A percentile compares a stretch with the other conserved stretches of the same genome.
Evolutionary conservation across 2,329 filamentous ascomycete genomes (phyloP).

Genomic region (Phialophora tarda): DNA sequence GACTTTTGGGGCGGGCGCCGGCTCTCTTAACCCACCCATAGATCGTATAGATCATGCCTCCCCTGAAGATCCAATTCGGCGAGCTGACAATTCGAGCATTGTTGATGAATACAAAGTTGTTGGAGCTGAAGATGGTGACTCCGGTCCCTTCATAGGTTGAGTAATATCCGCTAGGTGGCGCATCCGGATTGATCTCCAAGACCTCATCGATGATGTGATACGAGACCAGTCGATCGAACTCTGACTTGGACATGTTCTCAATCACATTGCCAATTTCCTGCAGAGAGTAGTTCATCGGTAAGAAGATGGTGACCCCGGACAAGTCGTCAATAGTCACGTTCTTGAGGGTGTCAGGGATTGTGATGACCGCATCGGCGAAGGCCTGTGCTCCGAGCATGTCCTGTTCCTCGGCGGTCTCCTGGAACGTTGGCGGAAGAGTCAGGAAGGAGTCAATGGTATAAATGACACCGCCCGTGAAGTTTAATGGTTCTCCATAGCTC

Average conservation of each 20-base stretch:
- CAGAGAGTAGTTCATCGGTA: slow-evolving; percentile 29
- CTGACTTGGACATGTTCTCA: slow-evolving; percentile 14
- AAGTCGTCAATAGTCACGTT: slow-evolving; percentile 19
- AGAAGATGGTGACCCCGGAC: slow-evolving; percentile 28
- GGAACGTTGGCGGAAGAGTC: slow-evolving; percentile 22
- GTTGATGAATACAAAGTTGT: slow-evolving; percentile 24
- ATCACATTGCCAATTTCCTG: slow-evolving; percentile 25
- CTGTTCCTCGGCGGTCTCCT: slow-evolving; percentile 5
- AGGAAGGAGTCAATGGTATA: slow-evolving; percentile 25
- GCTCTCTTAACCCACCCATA: slow-evolving; percentile 15
- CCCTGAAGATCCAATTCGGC: slow-evolving; percentile 21
- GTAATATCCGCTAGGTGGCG: slow-evolving; percentile 7
- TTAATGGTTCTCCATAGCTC: slow-evolving; percentile 2
- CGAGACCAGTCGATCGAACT: slow-evolving; percentile 21
- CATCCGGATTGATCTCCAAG: slow-evolving; percentile 14
- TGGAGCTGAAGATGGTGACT: slow-evolving; percentile 17
- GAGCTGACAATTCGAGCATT: slow-evolving; percentile 21
- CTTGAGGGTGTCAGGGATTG: neutral
- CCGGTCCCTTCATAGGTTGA: slow-evolving; percentile 25
- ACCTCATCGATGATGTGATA: slow-evolving; percentile 27
- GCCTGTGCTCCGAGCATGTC: slow-evolving; percentile 8
- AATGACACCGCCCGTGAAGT: slow-evolving; percentile 22
- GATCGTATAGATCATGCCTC: slow-evolving; percentile 28
- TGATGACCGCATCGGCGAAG: slow-evolving; percentile 20
- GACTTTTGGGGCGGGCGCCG: neutral